phyloP scores from a whole-genome alignment of 129 eudicot genomes.

The Artemisia annua region DNA sequence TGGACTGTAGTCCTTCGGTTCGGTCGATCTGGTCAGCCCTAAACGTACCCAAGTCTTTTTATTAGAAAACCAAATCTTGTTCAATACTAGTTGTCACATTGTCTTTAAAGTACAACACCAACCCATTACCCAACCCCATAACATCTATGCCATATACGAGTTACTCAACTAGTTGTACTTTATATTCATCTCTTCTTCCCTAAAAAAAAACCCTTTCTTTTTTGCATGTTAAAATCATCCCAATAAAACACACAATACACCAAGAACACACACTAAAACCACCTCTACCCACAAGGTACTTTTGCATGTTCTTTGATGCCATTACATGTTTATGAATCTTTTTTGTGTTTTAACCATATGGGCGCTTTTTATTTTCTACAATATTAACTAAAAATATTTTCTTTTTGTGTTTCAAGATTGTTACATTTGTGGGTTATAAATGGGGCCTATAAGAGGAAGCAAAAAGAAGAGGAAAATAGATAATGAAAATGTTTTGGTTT shows the following conservation, averaged over 20 bases:
- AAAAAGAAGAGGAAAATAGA: conserved; percentile 63
- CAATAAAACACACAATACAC: conserved; percentile 24
- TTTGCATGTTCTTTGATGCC: conserved; percentile 35
- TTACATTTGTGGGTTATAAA: conserved; percentile 45
- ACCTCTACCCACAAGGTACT: conserved; percentile 19
- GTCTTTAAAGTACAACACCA: conserved; percentile 21
- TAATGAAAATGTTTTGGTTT: conserved; percentile 31
- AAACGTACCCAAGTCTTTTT: not conserved
- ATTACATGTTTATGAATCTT: conserved; percentile 24
- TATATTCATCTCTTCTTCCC: too few relatives aligned
- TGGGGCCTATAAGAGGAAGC: conserved; percentile 73
- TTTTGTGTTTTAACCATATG: conserved; percentile 31
- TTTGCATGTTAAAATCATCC: conserved; percentile 46
- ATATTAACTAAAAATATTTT: conserved; percentile 24
- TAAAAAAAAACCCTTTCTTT: conserved; percentile 27
- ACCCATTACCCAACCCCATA: conserved; percentile 28
- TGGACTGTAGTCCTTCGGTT: too few relatives aligned
- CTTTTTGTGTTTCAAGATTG: conserved; percentile 35
- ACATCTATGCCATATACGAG: not conserved
- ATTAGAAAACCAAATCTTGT: conserved; percentile 11
- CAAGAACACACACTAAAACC: conserved; percentile 21
- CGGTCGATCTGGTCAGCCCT: too few relatives aligned
- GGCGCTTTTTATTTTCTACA: conserved; percentile 30
- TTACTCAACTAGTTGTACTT: too few relatives aligned
- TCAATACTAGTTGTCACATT: not conserved